A percentile compares a stretch with the other conserved stretches of the same genome.
phyloP scores from a whole-genome alignment of 1,284 basidiomycete species.

The Waitea zeae region DNA sequence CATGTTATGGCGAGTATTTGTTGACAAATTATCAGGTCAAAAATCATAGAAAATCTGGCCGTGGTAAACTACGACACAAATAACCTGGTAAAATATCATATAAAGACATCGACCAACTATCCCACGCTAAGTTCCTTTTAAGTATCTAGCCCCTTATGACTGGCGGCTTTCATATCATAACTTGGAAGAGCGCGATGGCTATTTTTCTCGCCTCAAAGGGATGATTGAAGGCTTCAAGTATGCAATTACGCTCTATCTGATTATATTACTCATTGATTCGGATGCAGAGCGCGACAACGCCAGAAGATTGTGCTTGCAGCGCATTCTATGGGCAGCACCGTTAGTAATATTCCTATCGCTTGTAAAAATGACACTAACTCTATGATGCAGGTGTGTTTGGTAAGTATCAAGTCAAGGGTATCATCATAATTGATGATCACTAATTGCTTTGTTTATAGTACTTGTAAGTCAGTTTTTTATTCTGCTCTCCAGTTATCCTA shows the following conservation, averaged over 20 bases:
- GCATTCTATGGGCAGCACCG: slow-evolving; percentile 82
- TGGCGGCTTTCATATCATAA: slow-evolving; percentile 90
- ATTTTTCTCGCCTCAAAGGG: slow-evolving; percentile 77
- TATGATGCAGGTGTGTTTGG: no score
- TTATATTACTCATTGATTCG: slow-evolving; percentile 2
- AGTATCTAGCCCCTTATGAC: slow-evolving; percentile 72
- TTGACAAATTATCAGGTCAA: slow-evolving; percentile 35
- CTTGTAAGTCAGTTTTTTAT: background rate
- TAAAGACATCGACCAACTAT: no score
- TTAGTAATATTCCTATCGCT: slow-evolving; percentile 21
- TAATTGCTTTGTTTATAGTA: no score
- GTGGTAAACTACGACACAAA: slow-evolving; percentile 86
- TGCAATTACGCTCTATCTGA: slow-evolving; percentile 9
- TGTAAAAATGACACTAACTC: no score
- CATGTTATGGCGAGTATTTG: slow-evolving; percentile 3
- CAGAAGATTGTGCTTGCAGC: slow-evolving; percentile 80
- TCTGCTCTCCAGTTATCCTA: no score
- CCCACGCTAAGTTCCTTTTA: no score
- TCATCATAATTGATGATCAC: no score
- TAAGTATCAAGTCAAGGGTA: no score
- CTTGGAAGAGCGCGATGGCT: slow-evolving; percentile 81
- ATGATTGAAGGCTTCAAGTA: slow-evolving; percentile 77
- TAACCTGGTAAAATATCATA: slow-evolving; percentile 32
- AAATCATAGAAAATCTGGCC: slow-evolving; percentile 88
- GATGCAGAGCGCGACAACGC: slow-evolving; percentile 40